Base-by-base conservation (phyloP, 352 stramenopile species). In the Phytophthora hybrid region DNA sequence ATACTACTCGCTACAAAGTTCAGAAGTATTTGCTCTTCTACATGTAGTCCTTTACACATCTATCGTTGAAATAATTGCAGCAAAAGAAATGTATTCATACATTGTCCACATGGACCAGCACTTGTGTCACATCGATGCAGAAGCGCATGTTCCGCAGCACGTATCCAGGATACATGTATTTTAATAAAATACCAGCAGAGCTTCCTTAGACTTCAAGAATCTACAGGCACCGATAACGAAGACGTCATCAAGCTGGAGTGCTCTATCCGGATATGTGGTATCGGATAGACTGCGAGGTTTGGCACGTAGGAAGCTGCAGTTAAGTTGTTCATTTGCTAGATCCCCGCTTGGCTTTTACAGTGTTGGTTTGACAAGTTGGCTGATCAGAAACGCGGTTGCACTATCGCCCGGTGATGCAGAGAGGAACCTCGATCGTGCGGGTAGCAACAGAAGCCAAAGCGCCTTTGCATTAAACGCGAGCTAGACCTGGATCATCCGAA, bases 341-440 rank as follows among this genome's bases (percentile, higher is more conserved):
- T 44, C 37, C 23, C 29, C 32, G 51, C 49, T 55, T 54, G 32
- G 51, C 63, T 52, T 69, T 58, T 70, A 70, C 63, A 1, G 29
- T 44, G 37, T 44, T 44, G 9, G 37, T 29, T 63, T 51, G 53
- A 31, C 32, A 32, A 32, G 16, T 54, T 21, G 52, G 39, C 37
- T 56, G 32, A n/a, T 19, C 14, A 63, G 53, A 69, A 69, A 69
- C 62, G 63, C 63, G 10, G 51, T 13, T 3, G 14, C 26, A 3
- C 26, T 29, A 29, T 29, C 26, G 26, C 26, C 26, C 26, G 2
- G 26, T 5, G 1, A 41, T 6, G 34, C 34, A 13, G 37, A 44
- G 37, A 60, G 31, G 54, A 49, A 23, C 18, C 3, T 9, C 18
- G 18, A 60, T 39, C 37, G 56, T 62, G 56, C 52, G 56, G 32